Conservation (phyloP, 108 stramenopile genomes). For the Nitzschia sp. region DNA sequence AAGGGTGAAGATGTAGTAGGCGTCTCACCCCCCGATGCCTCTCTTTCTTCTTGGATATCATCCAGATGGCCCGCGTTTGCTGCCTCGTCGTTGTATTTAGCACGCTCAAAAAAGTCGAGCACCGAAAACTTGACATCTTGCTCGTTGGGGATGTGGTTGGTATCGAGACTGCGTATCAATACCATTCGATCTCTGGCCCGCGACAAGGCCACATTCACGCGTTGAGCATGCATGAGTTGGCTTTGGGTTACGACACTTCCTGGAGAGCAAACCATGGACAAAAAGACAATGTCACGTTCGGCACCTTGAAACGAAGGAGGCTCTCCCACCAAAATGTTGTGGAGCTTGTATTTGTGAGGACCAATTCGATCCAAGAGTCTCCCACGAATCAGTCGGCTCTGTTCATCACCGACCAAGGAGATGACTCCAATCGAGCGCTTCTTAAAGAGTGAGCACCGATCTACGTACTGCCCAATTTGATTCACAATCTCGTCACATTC, state of each 20-base stretch:
- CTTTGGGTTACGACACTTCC: constrained; percentile 50
- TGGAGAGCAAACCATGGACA: constrained; percentile 61
- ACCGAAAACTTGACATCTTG: constrained; percentile 54
- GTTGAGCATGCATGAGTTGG: constrained; percentile 58
- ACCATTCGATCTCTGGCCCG: constrained; percentile 55
- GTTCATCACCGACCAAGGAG: constrained; percentile 61
- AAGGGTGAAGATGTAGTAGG: not conserved
- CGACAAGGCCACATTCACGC: constrained; percentile 60
- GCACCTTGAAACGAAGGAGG: constrained; percentile 68
- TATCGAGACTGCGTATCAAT: constrained; percentile 57
- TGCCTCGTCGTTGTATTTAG: not conserved
- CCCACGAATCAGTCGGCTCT: constrained; percentile 58
- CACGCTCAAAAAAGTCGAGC: constrained; percentile 45
- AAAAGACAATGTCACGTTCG: constrained; percentile 58
- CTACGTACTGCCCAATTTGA: constrained; percentile 33
- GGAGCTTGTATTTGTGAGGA: constrained; percentile 38
- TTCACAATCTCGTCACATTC: constrained; percentile 54
- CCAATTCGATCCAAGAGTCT: constrained; percentile 53
- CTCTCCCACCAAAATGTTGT: constrained; percentile 58
- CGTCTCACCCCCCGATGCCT: not conserved
- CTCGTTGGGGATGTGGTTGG: constrained; percentile 39
- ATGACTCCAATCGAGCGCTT: constrained; percentile 59
- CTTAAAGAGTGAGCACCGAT: not conserved
- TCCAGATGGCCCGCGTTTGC: not conserved
- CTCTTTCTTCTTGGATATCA: not conserved